Conservation (phyloP, 371 early-diverging fungal species). For the Cokeromyces recurvatus region DNA sequence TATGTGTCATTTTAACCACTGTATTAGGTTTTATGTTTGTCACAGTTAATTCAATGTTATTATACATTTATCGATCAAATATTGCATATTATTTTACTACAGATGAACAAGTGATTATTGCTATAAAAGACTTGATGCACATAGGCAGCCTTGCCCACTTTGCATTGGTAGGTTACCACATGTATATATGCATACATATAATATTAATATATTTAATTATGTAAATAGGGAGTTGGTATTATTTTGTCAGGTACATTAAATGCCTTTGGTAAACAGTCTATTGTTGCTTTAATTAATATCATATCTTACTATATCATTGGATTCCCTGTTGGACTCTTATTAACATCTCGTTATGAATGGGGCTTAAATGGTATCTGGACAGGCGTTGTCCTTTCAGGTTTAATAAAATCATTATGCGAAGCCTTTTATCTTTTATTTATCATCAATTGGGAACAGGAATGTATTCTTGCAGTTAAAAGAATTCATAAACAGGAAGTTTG, state of each 20-base stretch:
- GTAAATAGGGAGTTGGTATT: slow-evolving; percentile 27
- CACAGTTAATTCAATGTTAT: slow-evolving; percentile 14
- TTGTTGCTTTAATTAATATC: slow-evolving; percentile 34
- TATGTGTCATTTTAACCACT: slow-evolving; percentile 19
- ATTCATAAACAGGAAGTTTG: slow-evolving; percentile 25
- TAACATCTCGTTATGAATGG: slow-evolving; percentile 17
- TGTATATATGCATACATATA: neutral
- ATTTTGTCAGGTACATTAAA: slow-evolving; percentile 32
- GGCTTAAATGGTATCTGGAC: slow-evolving; percentile 38
- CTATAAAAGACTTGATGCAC: slow-evolving; percentile 53
- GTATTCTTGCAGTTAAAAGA: slow-evolving; percentile 14
- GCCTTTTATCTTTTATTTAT: slow-evolving; percentile 8
- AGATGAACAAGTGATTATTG: slow-evolving; percentile 43
- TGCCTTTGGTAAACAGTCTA: slow-evolving; percentile 32
- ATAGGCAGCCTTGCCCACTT: slow-evolving; percentile 76
- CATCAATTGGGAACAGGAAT: slow-evolving; percentile 29
- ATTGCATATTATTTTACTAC: slow-evolving; percentile 40
- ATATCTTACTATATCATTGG: slow-evolving; percentile 31
- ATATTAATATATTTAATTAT: too few relatives aligned
- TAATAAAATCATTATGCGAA: slow-evolving; percentile 29
- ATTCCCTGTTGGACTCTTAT: slow-evolving; percentile 28
- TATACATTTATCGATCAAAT: slow-evolving; percentile 16
- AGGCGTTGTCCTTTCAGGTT: slow-evolving; percentile 30
- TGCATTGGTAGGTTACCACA: slow-evolving; percentile 30
- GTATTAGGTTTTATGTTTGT: slow-evolving; percentile 12